phyloP scores from a whole-genome alignment of 352 stramenopile genomes.

The Globisporangium canariense region DNA sequence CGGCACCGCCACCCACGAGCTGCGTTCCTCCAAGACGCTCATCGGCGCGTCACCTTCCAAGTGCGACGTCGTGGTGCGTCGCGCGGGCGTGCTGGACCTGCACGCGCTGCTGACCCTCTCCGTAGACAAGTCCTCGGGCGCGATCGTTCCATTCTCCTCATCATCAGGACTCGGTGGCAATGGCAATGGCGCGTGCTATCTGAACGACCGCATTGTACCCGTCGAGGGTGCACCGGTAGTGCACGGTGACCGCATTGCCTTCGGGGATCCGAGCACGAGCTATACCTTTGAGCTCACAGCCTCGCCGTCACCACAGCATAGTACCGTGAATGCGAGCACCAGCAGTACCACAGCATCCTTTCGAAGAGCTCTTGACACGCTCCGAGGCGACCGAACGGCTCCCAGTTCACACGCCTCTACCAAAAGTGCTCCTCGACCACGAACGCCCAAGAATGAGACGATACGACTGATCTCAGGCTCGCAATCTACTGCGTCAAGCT shows the following conservation, averaged over 20 bases:
- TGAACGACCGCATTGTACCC: slow-evolving; percentile 45
- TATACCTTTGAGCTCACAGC: slow-evolving; percentile 54
- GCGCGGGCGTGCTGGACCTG: slow-evolving; percentile 40
- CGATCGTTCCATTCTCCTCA: slow-evolving; percentile 49
- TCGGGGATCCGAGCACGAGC: slow-evolving; percentile 35
- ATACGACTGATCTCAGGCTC: slow-evolving; percentile 9
- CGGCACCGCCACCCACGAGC: slow-evolving; percentile 22
- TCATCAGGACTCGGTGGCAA: neutral
- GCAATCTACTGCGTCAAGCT: slow-evolving; percentile 16
- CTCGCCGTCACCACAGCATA: neutral
- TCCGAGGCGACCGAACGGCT: slow-evolving; percentile 36
- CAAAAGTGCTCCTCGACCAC: neutral
- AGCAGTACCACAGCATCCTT: slow-evolving; percentile 30
- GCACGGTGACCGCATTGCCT: slow-evolving; percentile 59
- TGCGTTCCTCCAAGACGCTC: slow-evolving; percentile 61
- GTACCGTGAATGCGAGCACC: neutral
- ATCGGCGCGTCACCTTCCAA: slow-evolving; percentile 40
- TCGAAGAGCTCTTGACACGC: slow-evolving; percentile 38
- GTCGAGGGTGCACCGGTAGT: slow-evolving; percentile 40
- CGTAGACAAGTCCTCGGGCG: slow-evolving; percentile 29
- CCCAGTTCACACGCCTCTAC: neutral
- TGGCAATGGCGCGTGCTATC: slow-evolving; percentile 36
- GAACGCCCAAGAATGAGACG: neutral
- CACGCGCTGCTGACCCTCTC: slow-evolving; percentile 56
- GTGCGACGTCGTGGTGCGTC: slow-evolving; percentile 56